Percentiles rank a stretch among this genome's conserved stretches.
These are phyloP conservation scores for Thalassiosira exigua DNA, from an alignment of 352 stramenopile species.

Conservation along the genomic window DNA sequence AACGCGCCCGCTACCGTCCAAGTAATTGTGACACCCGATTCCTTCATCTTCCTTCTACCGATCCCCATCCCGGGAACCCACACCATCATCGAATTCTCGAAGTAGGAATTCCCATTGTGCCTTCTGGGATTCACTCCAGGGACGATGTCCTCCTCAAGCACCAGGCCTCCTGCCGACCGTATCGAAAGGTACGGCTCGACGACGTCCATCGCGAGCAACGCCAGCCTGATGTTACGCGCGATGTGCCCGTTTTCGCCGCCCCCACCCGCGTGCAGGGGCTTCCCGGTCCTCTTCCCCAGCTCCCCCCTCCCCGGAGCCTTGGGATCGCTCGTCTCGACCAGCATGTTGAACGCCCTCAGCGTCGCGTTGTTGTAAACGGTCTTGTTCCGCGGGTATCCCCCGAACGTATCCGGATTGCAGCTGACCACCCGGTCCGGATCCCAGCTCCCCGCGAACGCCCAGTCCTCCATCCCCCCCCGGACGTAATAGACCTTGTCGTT, in stretches of 20 bases:
- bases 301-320: conserved; percentile 87
- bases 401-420: conserved; percentile 90
- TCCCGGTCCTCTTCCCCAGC: conserved; percentile 82
- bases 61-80: conserved; percentile 24
- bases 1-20: conserved; percentile 70
- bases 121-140: conserved; percentile 42
- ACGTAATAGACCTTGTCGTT: conserved; percentile 97
- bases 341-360: conserved; percentile 94
- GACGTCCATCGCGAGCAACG: conserved; percentile 93
- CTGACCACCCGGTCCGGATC: conserved; percentile 66
- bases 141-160: conserved; percentile 69
- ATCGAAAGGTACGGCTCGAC: conserved; percentile 92
- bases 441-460: conserved; percentile 88
- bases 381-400: conserved; percentile 90
- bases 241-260: conserved; percentile 89
- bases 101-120: conserved; percentile 36
- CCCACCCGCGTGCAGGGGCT: conserved; percentile 66
- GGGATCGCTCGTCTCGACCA: conserved; percentile 94
- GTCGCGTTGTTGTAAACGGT: conserved; percentile 93
- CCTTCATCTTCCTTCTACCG: too few species aligned
- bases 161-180: conserved; percentile 48
- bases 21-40: conserved; percentile 20
- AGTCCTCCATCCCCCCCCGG: conserved; percentile 97
- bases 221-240: conserved; percentile 93
- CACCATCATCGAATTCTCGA: conserved; percentile 50